These are phyloP conservation scores for Apiospora pterosperma DNA, from an alignment of 2,329 filamentous ascomycete species.

Conservation along the genomic window DNA sequence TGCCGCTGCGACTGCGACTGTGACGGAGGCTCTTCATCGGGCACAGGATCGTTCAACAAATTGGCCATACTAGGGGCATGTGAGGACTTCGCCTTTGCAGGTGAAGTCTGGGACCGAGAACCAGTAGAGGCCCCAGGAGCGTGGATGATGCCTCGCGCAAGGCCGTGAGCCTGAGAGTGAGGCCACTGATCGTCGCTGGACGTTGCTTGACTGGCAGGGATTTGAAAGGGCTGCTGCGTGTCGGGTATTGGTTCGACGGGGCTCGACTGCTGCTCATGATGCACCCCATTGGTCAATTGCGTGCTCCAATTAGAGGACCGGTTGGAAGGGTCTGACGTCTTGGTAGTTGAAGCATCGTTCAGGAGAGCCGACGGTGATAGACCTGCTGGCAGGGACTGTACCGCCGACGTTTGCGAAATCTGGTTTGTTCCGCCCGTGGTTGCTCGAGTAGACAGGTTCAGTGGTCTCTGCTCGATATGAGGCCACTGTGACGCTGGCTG, in stretches of 20 bases:
- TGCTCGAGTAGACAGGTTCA: conserved; percentile 34
- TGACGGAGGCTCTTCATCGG: conserved; percentile 28
- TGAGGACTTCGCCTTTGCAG: conserved; percentile 32
- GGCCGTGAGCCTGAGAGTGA: conserved; percentile 55
- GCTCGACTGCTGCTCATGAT: conserved; percentile 38
- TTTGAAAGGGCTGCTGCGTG: conserved; percentile 42
- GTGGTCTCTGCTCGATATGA: conserved; percentile 22
- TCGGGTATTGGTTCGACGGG: conserved; percentile 45
- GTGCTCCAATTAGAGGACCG: conserved; percentile 65
- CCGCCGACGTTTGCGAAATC: conserved; percentile 61
- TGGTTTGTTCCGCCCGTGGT: conserved; percentile 47
- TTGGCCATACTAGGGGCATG: conserved; percentile 29
- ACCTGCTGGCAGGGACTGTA: conserved; percentile 55
- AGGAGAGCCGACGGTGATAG: conserved; percentile 57
- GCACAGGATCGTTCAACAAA: conserved; percentile 37
- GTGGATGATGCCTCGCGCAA: conserved; percentile 37
- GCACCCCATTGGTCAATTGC: conserved; percentile 67
- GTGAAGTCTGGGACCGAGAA: conserved; percentile 28
- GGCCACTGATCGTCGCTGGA: conserved; percentile 53
- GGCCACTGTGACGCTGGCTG: conserved; percentile 45
- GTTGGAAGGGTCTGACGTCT: conserved; percentile 71
- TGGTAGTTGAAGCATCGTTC: conserved; percentile 93
- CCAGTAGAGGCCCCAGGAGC: conserved; percentile 29
- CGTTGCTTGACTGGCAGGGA: conserved; percentile 39
- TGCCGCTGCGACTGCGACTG: conserved; percentile 20